Conservation (phyloP, 345 rosid genomes). For the Carallia pectinifolia region DNA sequence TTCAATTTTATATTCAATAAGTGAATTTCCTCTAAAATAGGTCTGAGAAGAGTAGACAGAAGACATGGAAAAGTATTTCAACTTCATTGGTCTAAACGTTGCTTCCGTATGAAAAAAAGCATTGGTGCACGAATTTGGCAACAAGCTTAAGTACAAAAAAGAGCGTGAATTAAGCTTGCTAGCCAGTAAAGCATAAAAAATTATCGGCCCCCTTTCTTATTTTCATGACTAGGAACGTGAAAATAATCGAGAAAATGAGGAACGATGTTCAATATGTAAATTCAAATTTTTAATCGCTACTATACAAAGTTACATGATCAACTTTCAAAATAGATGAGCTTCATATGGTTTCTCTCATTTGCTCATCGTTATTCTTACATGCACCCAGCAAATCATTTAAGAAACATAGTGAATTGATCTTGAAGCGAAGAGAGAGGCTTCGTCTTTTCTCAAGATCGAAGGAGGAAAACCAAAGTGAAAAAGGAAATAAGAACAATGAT, state of each 20-base stretch:
- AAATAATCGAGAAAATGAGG: conserved; percentile 6
- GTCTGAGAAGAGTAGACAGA: background rate
- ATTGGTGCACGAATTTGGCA: background rate
- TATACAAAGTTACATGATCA: background rate
- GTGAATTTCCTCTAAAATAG: background rate
- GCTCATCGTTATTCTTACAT: conserved; percentile 22
- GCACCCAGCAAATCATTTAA: conserved; percentile 24
- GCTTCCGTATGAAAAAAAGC: background rate
- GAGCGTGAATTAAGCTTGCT: background rate
- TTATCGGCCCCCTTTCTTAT: conserved; percentile 2
- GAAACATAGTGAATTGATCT: conserved; percentile 14
- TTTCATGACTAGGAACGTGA: conserved; percentile 6
- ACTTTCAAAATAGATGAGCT: conserved; percentile 9
- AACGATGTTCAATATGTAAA: background rate
- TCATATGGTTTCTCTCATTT: conserved; percentile 6
- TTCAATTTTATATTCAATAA: background rate
- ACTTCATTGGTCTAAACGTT: background rate
- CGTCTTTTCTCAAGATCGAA: conserved; percentile 8
- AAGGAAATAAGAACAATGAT: conserved; percentile 14
- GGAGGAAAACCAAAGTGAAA: conserved; percentile 4
- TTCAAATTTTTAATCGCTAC: too few relatives aligned
- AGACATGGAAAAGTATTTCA: background rate
- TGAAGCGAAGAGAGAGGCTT: conserved; percentile 18
- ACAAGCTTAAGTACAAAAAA: background rate
- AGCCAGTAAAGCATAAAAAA: conserved; percentile 3